Base-by-base conservation (phyloP, 176 grass and related monocot species). In the Olyra latifolia region DNA sequence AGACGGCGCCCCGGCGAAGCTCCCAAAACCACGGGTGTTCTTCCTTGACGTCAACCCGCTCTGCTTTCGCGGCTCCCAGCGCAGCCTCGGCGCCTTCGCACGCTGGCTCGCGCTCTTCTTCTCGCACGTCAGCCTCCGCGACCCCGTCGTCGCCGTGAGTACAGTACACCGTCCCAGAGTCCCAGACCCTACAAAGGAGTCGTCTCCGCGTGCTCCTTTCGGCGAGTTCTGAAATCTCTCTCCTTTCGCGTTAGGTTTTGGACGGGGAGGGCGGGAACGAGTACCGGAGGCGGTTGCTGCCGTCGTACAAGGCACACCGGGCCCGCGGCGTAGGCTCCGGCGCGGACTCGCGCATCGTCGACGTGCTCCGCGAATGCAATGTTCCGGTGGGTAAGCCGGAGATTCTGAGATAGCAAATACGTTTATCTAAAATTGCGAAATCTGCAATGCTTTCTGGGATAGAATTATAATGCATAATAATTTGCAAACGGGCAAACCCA, bases 41-140 rank as follows among this genome's bases (percentile, higher is more conserved):
- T 95, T 95, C 60, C 89, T 95, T 27, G 96, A 95, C 79, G 88
- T 93, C 45, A 95, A 95, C 46, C 90, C 86, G 2, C 46, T 95
- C 35, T 95, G 96, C 77, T 98, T 84, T 71, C 56, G 91, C 12
- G 92, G 90, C 3, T 88, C 92, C 19, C 84, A 85, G 3, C 86
- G 85, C 1, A 93, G 90, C 65, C 86, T 98, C 62, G 29, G 65
- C 32, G 83, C 92, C 41, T 98, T 98, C 65, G 83, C 86, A 19
- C 87, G 84, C 47, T 98, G 96, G 92, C 57, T 95, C 25, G 59
- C 68, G 5, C 92, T 93, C 63, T 98, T 95, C 81, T 95, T 95
- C 80, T 45, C 88, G 5, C 72, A 91, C 77, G 90, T 99, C 79
- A 93, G 92, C 88, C 84, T 85, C 78, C 86, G 83, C 6, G 77